Conservation (phyloP, 2,329 filamentous ascomycete species). For the Myriosclerotinia curreyana region DNA sequence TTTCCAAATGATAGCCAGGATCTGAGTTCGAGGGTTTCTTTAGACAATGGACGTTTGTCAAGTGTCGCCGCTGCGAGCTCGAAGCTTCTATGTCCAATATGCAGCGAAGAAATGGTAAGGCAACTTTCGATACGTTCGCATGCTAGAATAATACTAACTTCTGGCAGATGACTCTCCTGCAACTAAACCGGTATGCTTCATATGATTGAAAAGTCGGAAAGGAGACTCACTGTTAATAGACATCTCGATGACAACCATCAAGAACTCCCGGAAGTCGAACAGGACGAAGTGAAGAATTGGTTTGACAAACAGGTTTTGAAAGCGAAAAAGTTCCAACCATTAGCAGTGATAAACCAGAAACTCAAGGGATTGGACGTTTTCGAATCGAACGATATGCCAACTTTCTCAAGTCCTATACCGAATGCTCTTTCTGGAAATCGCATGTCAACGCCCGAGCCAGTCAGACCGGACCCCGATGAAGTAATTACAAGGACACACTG, state of each 20-base stretch:
- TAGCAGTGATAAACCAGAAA: slow-evolving; percentile 72
- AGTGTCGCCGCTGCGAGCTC: slow-evolving; percentile 54
- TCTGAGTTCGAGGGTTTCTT: slow-evolving; percentile 74
- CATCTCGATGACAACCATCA: slow-evolving; percentile 73
- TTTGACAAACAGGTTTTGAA: slow-evolving; percentile 73
- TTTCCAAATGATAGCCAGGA: slow-evolving; percentile 72
- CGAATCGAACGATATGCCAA: slow-evolving; percentile 63
- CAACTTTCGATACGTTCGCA: slow-evolving; percentile 1
- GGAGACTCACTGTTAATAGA: slow-evolving; percentile 43
- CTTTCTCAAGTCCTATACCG: slow-evolving; percentile 38
- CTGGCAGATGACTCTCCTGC: slow-evolving; percentile 76
- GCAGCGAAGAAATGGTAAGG: slow-evolving; percentile 90
- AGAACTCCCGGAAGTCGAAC: slow-evolving; percentile 67
- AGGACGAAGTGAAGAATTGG: slow-evolving; percentile 77
- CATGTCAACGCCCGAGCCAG: slow-evolving; percentile 37
- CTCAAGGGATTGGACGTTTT: slow-evolving; percentile 73
- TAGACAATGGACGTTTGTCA: slow-evolving; percentile 56
- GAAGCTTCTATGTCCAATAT: slow-evolving; percentile 91
- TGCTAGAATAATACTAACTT: slow-evolving; percentile 28
- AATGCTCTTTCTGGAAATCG: slow-evolving; percentile 41
- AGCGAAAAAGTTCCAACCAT: slow-evolving; percentile 70
- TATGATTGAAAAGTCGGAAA: slow-evolving; percentile 27
- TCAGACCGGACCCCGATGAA: slow-evolving; percentile 72
- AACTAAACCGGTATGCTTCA: slow-evolving; percentile 69
- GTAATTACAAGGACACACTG: slow-evolving; percentile 85